These are phyloP conservation scores for Phytopythium kandeliae DNA, from an alignment of 352 stramenopile genomes.

Conservation along the genomic window DNA sequence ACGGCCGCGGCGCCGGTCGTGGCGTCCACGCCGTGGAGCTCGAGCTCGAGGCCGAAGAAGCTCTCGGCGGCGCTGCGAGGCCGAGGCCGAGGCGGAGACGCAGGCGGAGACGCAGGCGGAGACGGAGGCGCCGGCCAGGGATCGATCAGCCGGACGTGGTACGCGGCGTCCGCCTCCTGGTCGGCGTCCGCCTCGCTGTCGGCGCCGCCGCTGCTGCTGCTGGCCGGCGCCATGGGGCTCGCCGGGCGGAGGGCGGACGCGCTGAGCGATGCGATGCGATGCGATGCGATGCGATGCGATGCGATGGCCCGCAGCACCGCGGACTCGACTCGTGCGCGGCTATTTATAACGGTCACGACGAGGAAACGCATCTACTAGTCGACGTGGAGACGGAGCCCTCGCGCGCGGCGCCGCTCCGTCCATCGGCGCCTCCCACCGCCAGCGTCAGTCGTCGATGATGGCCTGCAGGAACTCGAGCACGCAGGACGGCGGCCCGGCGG, in stretches of 20 bases:
- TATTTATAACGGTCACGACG: too few species aligned
- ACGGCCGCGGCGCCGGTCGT: not conserved
- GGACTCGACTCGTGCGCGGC: too few species aligned
- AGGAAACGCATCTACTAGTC: too few species aligned
- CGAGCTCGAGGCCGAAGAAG: conserved; percentile 42
- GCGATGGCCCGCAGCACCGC: too few species aligned
- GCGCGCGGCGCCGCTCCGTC: not conserved
- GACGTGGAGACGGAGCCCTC: too few species aligned
- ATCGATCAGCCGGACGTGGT: conserved; percentile 33
- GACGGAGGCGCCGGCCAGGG: conserved; percentile 14
- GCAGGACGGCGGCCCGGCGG: conserved; percentile 13
- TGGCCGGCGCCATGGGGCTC: too few species aligned
- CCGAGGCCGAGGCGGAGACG: conserved; percentile 6
- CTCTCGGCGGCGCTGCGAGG: not conserved
- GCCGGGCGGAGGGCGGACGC: too few species aligned
- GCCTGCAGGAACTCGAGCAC: conserved; percentile 27
- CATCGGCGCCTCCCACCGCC: too few species aligned
- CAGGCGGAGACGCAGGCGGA: too few species aligned
- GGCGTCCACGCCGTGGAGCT: conserved; percentile 19
- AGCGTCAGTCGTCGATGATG: conserved; percentile 10
- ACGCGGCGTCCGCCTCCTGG: conserved; percentile 17
- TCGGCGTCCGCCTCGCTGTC: not conserved
- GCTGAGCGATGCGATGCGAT: too few species aligned
- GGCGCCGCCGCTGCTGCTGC: too few species aligned
- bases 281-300: too few species aligned